phyloP scores from a whole-genome alignment of 192 early-diverging fungal genomes.

The Coemansia sp. region DNA sequence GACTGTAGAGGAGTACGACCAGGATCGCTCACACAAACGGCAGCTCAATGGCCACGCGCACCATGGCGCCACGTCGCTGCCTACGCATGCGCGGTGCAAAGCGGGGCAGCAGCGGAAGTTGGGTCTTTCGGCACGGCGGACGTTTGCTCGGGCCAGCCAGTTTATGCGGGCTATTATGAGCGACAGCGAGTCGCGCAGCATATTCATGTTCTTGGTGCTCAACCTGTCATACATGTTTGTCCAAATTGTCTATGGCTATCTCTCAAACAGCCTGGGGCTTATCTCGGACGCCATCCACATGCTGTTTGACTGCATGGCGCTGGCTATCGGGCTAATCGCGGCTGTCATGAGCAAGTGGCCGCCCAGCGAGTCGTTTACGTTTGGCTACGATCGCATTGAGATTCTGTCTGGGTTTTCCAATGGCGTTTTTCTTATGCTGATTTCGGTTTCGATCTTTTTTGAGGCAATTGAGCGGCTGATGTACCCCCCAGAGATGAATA shows the following conservation, averaged over 20 bases:
- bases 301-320: constrained; percentile 94
- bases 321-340: constrained; percentile 83
- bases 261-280: constrained; percentile 83
- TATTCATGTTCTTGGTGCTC: constrained; percentile 89
- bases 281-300: constrained; percentile 97
- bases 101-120: background rate
- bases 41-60: constrained; percentile 5
- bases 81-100: background rate
- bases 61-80: background rate
- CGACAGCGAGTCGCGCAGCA: constrained; percentile 74
- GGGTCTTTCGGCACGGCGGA: background rate
- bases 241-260: constrained; percentile 76
- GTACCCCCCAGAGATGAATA: constrained; percentile 84
- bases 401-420: constrained; percentile 91
- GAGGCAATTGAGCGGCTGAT: constrained; percentile 86
- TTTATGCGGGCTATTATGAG: constrained; percentile 27
- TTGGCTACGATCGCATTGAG: constrained; percentile 87
- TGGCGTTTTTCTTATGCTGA: constrained; percentile 84
- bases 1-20: constrained; percentile 46
- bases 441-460: constrained; percentile 85
- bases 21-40: constrained; percentile 11
- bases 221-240: constrained; percentile 93
- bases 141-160: background rate
- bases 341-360: constrained; percentile 91
- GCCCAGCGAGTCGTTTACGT: constrained; percentile 65